These are phyloP conservation scores for Nasturtium officinale DNA, from an alignment of 345 rosid species.

Conservation along the genomic window DNA sequence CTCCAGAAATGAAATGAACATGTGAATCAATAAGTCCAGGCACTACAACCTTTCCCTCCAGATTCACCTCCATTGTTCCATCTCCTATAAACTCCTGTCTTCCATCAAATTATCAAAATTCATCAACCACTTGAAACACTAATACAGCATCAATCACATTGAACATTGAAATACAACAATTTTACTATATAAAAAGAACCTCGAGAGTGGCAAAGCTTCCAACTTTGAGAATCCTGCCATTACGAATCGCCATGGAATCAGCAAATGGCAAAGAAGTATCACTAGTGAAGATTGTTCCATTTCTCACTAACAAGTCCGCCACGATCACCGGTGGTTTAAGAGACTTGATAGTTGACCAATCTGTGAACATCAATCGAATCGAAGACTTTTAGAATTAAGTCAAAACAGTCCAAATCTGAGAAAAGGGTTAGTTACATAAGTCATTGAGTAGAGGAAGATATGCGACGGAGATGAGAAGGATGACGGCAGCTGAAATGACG, in stretches of 20 bases:
- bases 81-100: constrained; percentile 60
- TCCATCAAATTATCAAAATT: not conserved
- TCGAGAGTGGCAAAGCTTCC: constrained; percentile 68
- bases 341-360: constrained; percentile 52
- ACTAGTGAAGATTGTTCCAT: constrained; percentile 81
- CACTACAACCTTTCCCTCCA: constrained; percentile 77
- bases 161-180: not conserved
- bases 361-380: constrained; percentile 38
- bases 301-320: constrained; percentile 71
- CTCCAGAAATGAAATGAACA: constrained; percentile 73
- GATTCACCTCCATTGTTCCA: constrained; percentile 62
- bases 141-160: not conserved
- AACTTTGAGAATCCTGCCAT: constrained; percentile 71
- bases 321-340: constrained; percentile 35
- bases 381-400: constrained; percentile 2
- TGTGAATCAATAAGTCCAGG: constrained; percentile 97
- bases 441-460: constrained; percentile 45
- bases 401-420: not conserved
- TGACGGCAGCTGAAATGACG: constrained; percentile 47
- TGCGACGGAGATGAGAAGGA: constrained; percentile 46
- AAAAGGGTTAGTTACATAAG: constrained; percentile 31
- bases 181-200: constrained; percentile 52
- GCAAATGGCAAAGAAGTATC: constrained; percentile 64
- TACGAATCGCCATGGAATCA: constrained; percentile 75
- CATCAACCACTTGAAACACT: not conserved